Base-by-base conservation (phyloP, 2,329 filamentous ascomycete genomes). In the Pseudogymnoascus sp. region DNA sequence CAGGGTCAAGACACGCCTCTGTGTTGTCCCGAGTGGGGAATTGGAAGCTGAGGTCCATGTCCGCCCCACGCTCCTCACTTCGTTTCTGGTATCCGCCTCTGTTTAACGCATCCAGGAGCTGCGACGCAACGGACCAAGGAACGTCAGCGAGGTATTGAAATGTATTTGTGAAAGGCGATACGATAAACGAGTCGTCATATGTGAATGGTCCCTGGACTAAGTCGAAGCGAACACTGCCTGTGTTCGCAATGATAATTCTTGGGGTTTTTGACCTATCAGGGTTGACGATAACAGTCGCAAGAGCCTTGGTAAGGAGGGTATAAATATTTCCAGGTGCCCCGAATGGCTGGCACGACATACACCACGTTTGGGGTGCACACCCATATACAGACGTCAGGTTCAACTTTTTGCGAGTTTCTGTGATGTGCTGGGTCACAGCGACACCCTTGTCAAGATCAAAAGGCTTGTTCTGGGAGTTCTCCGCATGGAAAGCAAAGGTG, bases 161-260 rank as follows among this genome's bases (percentile, higher is more conserved):
- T 0, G 82, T 84, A 73, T 88, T 95, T 1, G 84, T 86, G 72
- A 99, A 99, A 0, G 94, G 94, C 7, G 90, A 95, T 29, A 97
- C 82, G 39, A 93, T 87, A 71, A 86, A 97, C 0, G 89, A 91
- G 3, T 87, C 88, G 72, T 99, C 94, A 39, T 86, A 85, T 0
- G 94, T 97, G 71, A 97, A 97, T 0, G 87, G 80, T 0, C 94
- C 94, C 73, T 93, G 86, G 80, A 97, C 96, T 65, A 99, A 90
- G 73, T 99, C 94, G 74, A 97, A 99, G 48, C 94, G 89, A 67
- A 99, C 86, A 3, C 90, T 90, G 27, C 94, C 94, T 0, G 91
- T 96, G 75, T 99, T 99, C 62, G 90, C 80, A 59, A 97, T 84
- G 31, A 88, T 86, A 9, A 97, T 76, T 5, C 84, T 82, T 8